A percentile compares a stretch with the other conserved stretches of the same genome.
Conservation (phyloP, 2,329 filamentous ascomycete genomes). For the Pyrenophora teres region DNA sequence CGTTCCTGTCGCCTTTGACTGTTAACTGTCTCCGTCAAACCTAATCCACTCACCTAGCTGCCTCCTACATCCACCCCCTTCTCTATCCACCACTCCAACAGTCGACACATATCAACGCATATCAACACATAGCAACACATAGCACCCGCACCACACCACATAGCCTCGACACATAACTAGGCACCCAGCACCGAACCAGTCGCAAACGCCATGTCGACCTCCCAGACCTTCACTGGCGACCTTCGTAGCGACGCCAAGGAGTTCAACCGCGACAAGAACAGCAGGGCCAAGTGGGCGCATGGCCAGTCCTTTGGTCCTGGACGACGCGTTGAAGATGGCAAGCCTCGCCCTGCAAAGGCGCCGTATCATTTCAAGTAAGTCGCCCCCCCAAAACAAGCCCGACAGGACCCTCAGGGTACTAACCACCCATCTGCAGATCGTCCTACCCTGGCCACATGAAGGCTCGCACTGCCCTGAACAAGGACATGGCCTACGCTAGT, state of each 20-base stretch:
- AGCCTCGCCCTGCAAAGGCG: slow-evolving; percentile 45
- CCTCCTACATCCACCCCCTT: slow-evolving; percentile 1
- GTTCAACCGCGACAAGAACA: slow-evolving; percentile 56
- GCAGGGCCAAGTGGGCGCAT: slow-evolving; percentile 57
- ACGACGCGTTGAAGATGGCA: slow-evolving; percentile 41
- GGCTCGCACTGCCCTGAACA: slow-evolving; percentile 46
- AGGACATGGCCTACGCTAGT: slow-evolving; percentile 50
- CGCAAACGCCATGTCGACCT: slow-evolving; percentile 49
- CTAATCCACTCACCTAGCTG: slow-evolving; percentile 23
- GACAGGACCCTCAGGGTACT: slow-evolving; percentile 7
- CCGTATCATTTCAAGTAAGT: slow-evolving; percentile 38
- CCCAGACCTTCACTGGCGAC: slow-evolving; percentile 57
- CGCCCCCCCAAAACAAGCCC: not conserved
- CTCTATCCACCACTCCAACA: not conserved
- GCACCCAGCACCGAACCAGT: slow-evolving; percentile 7
- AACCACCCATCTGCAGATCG: slow-evolving; percentile 27
- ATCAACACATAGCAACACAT: not conserved
- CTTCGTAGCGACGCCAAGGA: slow-evolving; percentile 60
- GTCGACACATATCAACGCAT: not conserved
- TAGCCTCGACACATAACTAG: not conserved
- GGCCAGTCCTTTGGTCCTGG: slow-evolving; percentile 49
- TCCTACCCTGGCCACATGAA: slow-evolving; percentile 37
- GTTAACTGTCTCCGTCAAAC: slow-evolving; percentile 15
- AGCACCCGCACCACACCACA: not conserved
- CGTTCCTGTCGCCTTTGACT: slow-evolving; percentile 10